Conservation (phyloP, 2,329 filamentous ascomycete species). For the Exophiala phaeomuriformis region DNA sequence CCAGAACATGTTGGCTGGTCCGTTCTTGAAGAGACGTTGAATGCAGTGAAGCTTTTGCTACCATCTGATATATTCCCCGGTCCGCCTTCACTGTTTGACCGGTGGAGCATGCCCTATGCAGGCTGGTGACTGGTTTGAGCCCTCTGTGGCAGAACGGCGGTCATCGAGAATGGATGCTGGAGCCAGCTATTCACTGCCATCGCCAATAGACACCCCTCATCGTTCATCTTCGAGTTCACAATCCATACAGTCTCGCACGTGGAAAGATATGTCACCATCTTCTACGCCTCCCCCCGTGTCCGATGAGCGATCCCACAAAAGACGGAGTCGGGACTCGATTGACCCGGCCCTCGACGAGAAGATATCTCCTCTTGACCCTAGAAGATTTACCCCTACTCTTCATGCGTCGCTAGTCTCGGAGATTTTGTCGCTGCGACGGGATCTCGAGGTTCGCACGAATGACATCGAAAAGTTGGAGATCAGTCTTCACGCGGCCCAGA, state of each 20-base stretch:
- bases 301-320: conserved; percentile 35
- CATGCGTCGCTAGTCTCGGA: conserved; percentile 93
- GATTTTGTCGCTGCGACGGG: conserved; percentile 76
- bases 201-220: conserved; percentile 64
- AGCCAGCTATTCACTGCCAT: conserved; percentile 55
- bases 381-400: conserved; percentile 87
- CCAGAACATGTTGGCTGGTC: background rate
- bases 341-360: conserved; percentile 50
- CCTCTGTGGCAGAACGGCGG: conserved; percentile 5
- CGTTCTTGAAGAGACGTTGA: background rate
- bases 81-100: background rate
- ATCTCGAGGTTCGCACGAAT: conserved; percentile 82
- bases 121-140: conserved; percentile 3
- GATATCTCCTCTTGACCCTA: conserved; percentile 72
- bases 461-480: conserved; percentile 79
- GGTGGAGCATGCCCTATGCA: conserved; percentile 7
- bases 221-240: conserved; percentile 50
- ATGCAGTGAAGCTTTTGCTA: background rate
- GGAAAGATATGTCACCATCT: conserved; percentile 44
- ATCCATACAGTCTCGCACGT: conserved; percentile 59
- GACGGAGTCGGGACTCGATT: conserved; percentile 34
- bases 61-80: background rate
- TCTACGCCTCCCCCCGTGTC: conserved; percentile 52
- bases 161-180: conserved; percentile 25
- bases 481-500: conserved; percentile 60